These are phyloP conservation scores for Prunus dulcis DNA, from an alignment of 306 rosid genomes.

Conservation along the genomic window DNA sequence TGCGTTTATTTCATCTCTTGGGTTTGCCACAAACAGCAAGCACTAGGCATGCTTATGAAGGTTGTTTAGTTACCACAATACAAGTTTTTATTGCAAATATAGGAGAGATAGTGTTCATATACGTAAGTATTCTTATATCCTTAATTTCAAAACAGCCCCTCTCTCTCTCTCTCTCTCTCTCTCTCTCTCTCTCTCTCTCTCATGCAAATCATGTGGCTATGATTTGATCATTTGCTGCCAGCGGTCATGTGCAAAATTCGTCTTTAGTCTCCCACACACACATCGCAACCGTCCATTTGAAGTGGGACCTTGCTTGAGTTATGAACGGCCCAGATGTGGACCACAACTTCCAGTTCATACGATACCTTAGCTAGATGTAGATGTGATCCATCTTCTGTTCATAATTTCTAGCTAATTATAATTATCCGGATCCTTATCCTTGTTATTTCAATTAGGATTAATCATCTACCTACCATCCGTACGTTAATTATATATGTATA, in stretches of 20 bases:
- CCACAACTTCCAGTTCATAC: not conserved
- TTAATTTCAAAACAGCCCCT: too few species aligned
- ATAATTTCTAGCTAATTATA: not conserved
- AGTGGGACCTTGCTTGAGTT: not conserved
- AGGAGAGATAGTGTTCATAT: not conserved
- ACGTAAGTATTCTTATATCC: not conserved
- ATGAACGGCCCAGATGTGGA: slow-evolving; percentile 2
- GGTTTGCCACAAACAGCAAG: not conserved
- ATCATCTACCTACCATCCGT: not conserved
- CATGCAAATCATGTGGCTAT: slow-evolving; percentile 16
- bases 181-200: not conserved
- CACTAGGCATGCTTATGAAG: not conserved
- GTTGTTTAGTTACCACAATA: not conserved
- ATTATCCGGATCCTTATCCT: not conserved
- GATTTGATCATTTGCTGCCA: not conserved
- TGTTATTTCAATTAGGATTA: not conserved
- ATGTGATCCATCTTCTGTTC: not conserved
- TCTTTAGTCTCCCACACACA: not conserved
- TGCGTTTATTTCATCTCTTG: not conserved
- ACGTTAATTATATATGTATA: not conserved
- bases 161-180: not conserved
- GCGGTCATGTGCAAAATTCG: not conserved
- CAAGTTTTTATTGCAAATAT: not conserved
- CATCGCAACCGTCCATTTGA: not conserved
- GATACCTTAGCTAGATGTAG: not conserved